Conservation (phyloP, 768 basidiomycete species). For the Lenzites betulinus region DNA sequence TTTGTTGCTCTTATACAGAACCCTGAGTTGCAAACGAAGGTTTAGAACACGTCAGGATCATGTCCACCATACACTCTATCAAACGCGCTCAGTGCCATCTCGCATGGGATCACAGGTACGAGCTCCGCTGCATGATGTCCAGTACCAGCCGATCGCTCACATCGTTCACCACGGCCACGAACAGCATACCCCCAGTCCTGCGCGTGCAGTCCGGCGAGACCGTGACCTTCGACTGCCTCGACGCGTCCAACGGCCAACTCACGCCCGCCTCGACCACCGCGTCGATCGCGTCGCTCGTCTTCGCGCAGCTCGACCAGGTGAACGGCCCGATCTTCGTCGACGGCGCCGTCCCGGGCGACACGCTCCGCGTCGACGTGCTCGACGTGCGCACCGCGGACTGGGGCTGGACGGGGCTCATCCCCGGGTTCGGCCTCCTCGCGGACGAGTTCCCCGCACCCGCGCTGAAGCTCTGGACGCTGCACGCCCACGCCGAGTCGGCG, state of each 20-base stretch:
- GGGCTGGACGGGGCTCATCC: constrained; percentile 64
- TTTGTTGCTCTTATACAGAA: too few species aligned
- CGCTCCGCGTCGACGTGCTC: constrained; percentile 60
- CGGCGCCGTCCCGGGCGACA: constrained; percentile 55
- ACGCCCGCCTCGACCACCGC: constrained; percentile 42
- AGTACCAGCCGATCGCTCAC: too few species aligned
- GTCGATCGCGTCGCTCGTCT: constrained; percentile 42
- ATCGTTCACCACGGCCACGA: not conserved
- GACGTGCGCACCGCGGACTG: constrained; percentile 52
- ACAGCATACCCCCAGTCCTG: constrained; percentile 53
- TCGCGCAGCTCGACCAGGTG: constrained; percentile 57
- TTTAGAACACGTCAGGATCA: not conserved
- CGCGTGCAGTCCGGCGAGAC: constrained; percentile 54
- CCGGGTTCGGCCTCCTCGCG: constrained; percentile 58
- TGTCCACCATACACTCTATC: constrained; percentile 53
- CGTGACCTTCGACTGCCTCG: constrained; percentile 61
- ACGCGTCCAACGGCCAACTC: constrained; percentile 64
- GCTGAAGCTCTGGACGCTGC: constrained; percentile 57
- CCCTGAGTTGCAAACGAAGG: too few species aligned
- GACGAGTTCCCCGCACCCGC: constrained; percentile 55
- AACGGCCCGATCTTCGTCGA: constrained; percentile 60
- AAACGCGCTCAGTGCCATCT: constrained; percentile 55
- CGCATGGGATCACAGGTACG: constrained; percentile 62
- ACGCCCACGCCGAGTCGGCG: constrained; percentile 16
- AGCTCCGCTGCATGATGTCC: not conserved